Evolutionary conservation across 2,329 filamentous ascomycete genomes (phyloP), one percentile per base, ranked within the genome.

Genomic region (Fusarium incarnatum): DNA sequence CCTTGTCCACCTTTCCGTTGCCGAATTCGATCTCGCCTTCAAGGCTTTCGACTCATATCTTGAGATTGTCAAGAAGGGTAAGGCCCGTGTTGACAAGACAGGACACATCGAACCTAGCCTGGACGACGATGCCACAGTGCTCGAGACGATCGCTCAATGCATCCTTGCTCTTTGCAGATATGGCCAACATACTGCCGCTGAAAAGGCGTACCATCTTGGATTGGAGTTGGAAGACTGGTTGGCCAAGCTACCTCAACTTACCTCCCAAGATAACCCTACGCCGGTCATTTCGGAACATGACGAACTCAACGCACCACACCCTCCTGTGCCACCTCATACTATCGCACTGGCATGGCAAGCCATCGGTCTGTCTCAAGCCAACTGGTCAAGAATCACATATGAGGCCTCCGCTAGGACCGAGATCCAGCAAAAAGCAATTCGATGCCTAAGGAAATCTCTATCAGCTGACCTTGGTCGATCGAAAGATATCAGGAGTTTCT

Each of bases 21-120:
- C 94, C 11, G 95, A 99, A 73, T 98, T 98, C 71, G 93, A 97
- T 59, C 83, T 98, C 50, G 94, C 94, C 2, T 90, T 97, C 78
- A 94, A 94, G 77, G 93, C 96, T 1, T 93, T 98, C 68, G 92
- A 97, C 78, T 94, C 94, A 1, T 99, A 98, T 79, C 84, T 97
- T 40, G 93, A 97, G 57, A 92, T 99, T 69, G 88, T 97, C 58
- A 91, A 91, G 67, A 92, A 92, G 76, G 94, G 91, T 60, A 97
- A 95, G 80, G 92, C 93, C 22, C 88, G 94, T 42, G 89, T 94
- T 5, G 89, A 93, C 73, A 97, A 97, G 81, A 90, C 88, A 3
- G 91, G 93, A 4, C 88, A 93, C 71, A 77, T 81, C 9, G 92
- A 95, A 73, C 84, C 86, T 20, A 89, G 88, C 52, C 84, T 98